phyloP scores from a whole-genome alignment of 805 yeast genomes.

The Tetrapisispora pingtungensis region DNA sequence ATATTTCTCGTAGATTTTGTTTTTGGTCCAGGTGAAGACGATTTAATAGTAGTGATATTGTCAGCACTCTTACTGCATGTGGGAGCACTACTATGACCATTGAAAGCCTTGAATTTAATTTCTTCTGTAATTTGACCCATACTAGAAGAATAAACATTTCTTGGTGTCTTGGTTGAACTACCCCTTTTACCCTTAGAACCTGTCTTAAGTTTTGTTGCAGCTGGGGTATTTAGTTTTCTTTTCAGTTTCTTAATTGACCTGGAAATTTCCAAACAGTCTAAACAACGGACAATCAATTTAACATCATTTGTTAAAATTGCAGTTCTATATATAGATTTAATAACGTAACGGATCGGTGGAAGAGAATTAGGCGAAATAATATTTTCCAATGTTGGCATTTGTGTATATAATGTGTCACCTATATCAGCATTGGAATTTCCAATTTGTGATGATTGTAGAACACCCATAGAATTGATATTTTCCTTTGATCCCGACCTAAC shows the following conservation, averaged over 20 bases:
- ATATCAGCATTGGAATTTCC: neutral
- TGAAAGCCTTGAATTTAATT: neutral
- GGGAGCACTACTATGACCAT: neutral
- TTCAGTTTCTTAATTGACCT: conserved; percentile 16
- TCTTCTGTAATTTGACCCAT: neutral
- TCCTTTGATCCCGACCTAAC: neutral
- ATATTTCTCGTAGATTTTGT: neutral
- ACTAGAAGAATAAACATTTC: neutral
- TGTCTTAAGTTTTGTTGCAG: neutral
- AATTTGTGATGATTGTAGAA: neutral
- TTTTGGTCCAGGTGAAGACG: neutral
- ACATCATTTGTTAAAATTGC: conserved; percentile 55
- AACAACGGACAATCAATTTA: conserved; percentile 39
- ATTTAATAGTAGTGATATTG: neutral
- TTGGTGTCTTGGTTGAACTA: neutral
- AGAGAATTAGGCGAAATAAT: conserved; percentile 46
- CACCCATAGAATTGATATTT: no score
- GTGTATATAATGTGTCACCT: neutral
- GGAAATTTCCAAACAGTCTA: conserved; percentile 26
- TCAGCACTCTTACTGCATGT: neutral
- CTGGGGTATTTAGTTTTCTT: conserved; percentile 3
- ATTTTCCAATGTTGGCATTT: conserved; percentile 30
- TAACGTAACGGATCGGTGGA: conserved; percentile 43
- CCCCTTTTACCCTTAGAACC: neutral
- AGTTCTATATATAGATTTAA: conserved; percentile 52